Conservation (phyloP, 1,284 basidiomycete genomes). For the Retiboletus flavoniger region DNA sequence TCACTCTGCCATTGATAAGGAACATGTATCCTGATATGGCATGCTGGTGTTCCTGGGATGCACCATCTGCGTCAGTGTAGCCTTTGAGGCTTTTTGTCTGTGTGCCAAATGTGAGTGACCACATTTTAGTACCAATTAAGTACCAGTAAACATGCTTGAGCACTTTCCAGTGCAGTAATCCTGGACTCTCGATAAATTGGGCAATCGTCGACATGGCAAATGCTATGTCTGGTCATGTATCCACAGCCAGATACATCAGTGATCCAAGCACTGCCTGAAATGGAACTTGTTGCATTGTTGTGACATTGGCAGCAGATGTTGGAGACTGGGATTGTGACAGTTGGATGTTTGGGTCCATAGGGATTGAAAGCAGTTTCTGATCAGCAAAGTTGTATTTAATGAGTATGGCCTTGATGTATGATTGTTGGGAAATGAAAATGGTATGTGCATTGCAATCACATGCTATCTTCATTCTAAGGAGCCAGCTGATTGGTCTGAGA, state of each 20-base stretch:
- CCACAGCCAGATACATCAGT: neutral
- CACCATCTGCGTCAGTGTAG: neutral
- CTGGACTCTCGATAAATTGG: no score
- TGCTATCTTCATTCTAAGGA: neutral
- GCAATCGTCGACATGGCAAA: neutral
- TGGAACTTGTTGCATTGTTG: neutral
- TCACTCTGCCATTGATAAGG: neutral
- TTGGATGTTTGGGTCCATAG: neutral
- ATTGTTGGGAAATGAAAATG: neutral
- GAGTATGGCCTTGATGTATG: neutral
- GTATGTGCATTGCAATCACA: neutral
- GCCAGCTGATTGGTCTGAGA: neutral
- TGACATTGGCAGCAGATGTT: neutral
- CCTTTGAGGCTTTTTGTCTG: no score
- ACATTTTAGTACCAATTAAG: no score
- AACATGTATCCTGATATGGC: neutral
- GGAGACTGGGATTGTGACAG: neutral
- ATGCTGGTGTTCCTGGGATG: neutral
- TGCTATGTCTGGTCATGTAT: neutral
- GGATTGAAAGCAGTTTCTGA: neutral
- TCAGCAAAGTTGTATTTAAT: neutral
- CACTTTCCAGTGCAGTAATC: neutral
- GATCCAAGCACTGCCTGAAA: neutral
- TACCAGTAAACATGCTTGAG: neutral
- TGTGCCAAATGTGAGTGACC: no score